Evolutionary conservation across 176 grass and related monocot species (phyloP).

Genomic region (Aegilops tauschii): DNA sequence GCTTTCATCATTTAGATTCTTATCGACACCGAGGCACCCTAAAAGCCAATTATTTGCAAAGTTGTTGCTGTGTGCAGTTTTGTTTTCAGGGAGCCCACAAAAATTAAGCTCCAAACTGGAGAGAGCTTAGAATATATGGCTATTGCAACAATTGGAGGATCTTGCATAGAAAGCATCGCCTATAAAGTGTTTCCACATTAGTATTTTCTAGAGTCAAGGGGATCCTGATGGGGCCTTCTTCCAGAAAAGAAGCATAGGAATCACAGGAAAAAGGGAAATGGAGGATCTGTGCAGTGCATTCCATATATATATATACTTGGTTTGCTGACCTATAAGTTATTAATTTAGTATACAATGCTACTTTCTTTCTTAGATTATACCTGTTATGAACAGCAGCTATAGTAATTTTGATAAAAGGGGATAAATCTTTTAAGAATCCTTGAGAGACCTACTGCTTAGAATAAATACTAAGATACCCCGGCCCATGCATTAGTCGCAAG

Average conservation of each 20-base stretch:
- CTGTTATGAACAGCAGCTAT: too few species aligned
- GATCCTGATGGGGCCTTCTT: constrained; percentile 31
- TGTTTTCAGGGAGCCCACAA: constrained; percentile 1
- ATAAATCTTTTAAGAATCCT: too few species aligned
- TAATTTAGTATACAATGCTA: background rate
- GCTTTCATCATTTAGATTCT: too few species aligned
- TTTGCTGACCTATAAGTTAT: background rate
- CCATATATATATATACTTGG: background rate
- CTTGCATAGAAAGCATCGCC: background rate
- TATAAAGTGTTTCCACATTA: background rate
- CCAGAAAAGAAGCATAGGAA: constrained; percentile 5
- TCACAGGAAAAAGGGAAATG: constrained; percentile 21
- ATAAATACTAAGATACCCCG: too few species aligned
- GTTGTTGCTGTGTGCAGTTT: background rate
- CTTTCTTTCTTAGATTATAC: background rate
- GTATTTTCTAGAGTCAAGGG: constrained; percentile 4
- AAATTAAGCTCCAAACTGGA: background rate
- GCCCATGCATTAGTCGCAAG: too few species aligned
- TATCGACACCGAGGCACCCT: too few species aligned
- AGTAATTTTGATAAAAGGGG: too few species aligned
- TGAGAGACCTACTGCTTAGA: too few species aligned
- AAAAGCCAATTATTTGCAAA: background rate
- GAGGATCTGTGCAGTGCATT: background rate
- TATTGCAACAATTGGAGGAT: background rate
- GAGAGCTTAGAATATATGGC: background rate